Evolutionary conservation across 306 rosid genomes (phyloP), one percentile per base, ranked within the genome.

Genomic region (Aeschynomene evenia): DNA sequence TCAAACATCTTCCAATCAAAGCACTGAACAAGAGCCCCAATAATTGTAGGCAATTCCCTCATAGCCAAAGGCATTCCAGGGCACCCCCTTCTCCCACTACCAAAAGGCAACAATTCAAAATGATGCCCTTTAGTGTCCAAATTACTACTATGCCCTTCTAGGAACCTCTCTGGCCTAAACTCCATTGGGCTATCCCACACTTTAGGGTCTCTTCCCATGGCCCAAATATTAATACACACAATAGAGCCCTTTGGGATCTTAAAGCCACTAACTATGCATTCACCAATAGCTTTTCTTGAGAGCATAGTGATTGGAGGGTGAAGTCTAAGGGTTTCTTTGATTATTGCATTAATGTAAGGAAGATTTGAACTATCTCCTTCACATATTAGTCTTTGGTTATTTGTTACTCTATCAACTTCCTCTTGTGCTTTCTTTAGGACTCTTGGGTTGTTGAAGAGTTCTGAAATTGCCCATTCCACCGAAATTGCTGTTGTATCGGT

Each of bases 11-110:
- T 80, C 82, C 80, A 84, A 24, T 81, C 80, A 19, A 89, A 86
- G 33, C 91, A 89, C 2, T 89, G 89, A 9, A 74, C 33, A 63
- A 86, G 15, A 19, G 79, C 67, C 6, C 81, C 88, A 9, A 82
- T 26, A 1, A 86, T 4, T 0, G 67, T 57, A 0, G 91, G 88
- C 48, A 81, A 21, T 64, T 80, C 81, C 5, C 77, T 67, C 82
- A 81, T 64, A 48, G 83, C 83, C 46, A 88, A 71, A 9, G 77
- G 69, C 56, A 83, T 14, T 0, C 87, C 86, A 0, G 89, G 87
- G 48, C 89, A 88, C 0, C 75, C 82, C 68, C 95, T 73, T 33
- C 91, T 82, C 11, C 91, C 91, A 0, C 58, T 45, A 2, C 95
- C 91, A 31, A 88, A 87, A 2, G 89, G 85, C 52, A 87, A 22